Evolutionary conservation across 768 basidiomycete species (phyloP).

Genomic region (Candolleomyces aberdarensis): DNA sequence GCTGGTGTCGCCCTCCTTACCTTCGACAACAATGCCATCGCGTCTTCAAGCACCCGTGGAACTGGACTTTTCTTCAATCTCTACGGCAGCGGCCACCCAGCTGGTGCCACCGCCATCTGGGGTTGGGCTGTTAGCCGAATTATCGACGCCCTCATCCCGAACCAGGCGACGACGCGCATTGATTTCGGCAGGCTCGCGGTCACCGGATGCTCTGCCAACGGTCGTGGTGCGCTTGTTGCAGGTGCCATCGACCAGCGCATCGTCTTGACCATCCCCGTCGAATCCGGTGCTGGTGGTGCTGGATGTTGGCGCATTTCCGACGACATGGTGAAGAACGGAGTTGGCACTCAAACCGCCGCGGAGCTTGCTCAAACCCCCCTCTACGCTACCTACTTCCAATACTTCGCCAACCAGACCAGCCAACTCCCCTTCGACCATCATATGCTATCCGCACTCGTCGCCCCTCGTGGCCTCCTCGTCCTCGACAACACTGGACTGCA

Average conservation of each 20-base stretch:
- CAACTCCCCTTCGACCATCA: constrained; percentile 55
- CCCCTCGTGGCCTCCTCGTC: constrained; percentile 47
- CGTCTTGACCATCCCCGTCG: constrained; percentile 54
- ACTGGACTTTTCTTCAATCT: constrained; percentile 55
- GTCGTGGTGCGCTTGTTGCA: constrained; percentile 55
- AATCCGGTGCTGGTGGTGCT: constrained; percentile 54
- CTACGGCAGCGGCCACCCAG: constrained; percentile 42
- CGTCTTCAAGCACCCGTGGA: constrained; percentile 35
- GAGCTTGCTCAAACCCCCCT: constrained; percentile 55
- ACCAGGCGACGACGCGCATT: constrained; percentile 36
- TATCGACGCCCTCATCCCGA: constrained; percentile 50
- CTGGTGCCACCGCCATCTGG: constrained; percentile 53
- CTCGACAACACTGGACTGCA: constrained; percentile 52
- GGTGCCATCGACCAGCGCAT: constrained; percentile 54
- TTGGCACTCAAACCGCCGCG: constrained; percentile 44
- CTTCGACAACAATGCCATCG: constrained; percentile 50
- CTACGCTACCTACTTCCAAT: constrained; percentile 46
- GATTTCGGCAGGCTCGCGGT: constrained; percentile 45
- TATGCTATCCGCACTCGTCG: constrained; percentile 46
- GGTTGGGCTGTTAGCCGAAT: constrained; percentile 55
- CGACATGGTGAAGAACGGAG: constrained; percentile 36
- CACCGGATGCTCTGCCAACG: constrained; percentile 53
- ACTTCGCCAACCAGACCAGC: constrained; percentile 40
- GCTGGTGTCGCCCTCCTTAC: constrained; percentile 38
- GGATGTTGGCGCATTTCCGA: constrained; percentile 54